These are phyloP conservation scores for Auricularia auricula-judae DNA, from an alignment of 768 basidiomycete genomes.

Conservation along the genomic window DNA sequence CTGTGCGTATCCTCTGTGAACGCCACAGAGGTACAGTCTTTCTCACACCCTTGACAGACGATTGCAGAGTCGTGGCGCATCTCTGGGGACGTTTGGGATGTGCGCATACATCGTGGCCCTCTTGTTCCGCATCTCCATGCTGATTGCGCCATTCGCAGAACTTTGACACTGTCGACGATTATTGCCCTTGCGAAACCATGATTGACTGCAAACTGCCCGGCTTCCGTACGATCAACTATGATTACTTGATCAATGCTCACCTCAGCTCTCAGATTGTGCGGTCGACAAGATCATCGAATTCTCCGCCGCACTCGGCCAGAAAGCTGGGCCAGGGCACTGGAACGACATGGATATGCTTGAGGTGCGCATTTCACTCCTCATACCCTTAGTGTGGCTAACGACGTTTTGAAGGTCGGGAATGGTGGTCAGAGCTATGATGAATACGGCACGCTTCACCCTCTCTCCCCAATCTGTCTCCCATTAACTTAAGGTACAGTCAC, in stretches of 20 bases:
- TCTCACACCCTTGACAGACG: conserved; percentile 10
- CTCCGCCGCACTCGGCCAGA: not conserved
- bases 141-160: conserved; percentile 11
- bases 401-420: conserved; percentile 17
- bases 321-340: conserved; percentile 32
- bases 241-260: not conserved
- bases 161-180: conserved; percentile 24
- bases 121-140: too few species aligned
- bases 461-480: not conserved
- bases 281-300: not conserved
- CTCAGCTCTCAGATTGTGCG: not conserved
- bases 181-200: conserved; percentile 25
- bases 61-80: conserved; percentile 15
- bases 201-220: conserved; percentile 28
- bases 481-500: conserved; percentile 16
- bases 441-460: conserved; percentile 18
- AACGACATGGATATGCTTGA: conserved; percentile 46
- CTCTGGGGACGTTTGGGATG: conserved; percentile 15
- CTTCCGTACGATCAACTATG: conserved; percentile 17
- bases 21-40: not conserved
- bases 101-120: not conserved
- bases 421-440: conserved; percentile 29
- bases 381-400: not conserved
- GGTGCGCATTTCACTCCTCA: conserved; percentile 10
- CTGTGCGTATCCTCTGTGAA: conserved; percentile 1